Base-by-base conservation (phyloP, 768 basidiomycete genomes). In the Phaeotremella skinneri region DNA sequence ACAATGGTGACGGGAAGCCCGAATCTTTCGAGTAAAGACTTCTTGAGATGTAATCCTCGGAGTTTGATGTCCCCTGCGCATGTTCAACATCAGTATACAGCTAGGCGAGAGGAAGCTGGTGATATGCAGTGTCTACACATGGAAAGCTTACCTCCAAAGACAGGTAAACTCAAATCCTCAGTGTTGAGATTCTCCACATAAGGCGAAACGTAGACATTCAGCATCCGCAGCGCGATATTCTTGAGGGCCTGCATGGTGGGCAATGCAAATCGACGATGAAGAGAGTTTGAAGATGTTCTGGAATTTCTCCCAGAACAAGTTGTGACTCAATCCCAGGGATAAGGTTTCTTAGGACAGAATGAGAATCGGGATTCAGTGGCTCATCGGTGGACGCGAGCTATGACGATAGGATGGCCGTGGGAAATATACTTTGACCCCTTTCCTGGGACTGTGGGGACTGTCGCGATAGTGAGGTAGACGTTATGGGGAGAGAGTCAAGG, bases 101-200 rank as follows among this genome's bases (percentile, higher is more conserved):
- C 25, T 49, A 20, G 32, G 49, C 50, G 39, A 34, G 31, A 42
- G 25, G 32, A 5, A 16, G 21, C 29, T 48, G 14, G 30, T 9
- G 2, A 60, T 41, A 14, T 32, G 23, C 7, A 17, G 37, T 6
- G 42, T 4, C 45, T 32, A 27, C 16, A 23, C 25, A 13, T 49
- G 30, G 20, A 29, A 30, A 50, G 56, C 64, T 43, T 41, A 70
- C 70, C 69, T 5, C 67, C 63, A 52, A 66, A 69, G 27, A 74
- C 56, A 2, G 68, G 91, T 81, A 94, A 87, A 72, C 92, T 92
- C 49, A 98, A 88, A 77, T 93, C 90, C 74, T 90, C 88, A 75
- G 91, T 84, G 77, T 97, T 92, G 76, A 99, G 79, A 73, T 97
- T 94, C 80, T 92, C 91, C 64, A 97, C 88, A 83, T 97, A 97